Evolutionary conservation across 2,329 filamentous ascomycete species (phyloP).

Genomic region (Kalmusia sp.): DNA sequence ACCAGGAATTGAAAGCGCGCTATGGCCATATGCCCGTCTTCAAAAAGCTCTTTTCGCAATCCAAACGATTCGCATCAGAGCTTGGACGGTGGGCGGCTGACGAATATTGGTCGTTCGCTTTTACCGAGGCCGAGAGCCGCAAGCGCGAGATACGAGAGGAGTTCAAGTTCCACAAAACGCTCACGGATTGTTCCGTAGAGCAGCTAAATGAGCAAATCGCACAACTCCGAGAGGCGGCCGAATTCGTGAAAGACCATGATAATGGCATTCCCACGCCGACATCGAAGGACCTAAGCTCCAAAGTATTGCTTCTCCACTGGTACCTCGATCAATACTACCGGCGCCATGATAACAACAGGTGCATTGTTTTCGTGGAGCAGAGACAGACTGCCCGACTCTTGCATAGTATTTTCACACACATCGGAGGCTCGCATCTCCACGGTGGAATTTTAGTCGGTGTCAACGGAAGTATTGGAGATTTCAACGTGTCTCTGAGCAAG

Average conservation of each 20-base stretch:
- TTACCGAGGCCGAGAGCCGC: slow-evolving; percentile 67
- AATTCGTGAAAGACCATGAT: slow-evolving; percentile 61
- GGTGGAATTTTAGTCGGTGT: slow-evolving; percentile 71
- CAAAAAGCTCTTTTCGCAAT: slow-evolving; percentile 64
- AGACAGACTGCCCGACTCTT: slow-evolving; percentile 79
- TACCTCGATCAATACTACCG: slow-evolving; percentile 71
- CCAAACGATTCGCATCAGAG: slow-evolving; percentile 66
- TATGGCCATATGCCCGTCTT: slow-evolving; percentile 63
- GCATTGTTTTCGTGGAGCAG: slow-evolving; percentile 87
- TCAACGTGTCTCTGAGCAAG: slow-evolving; percentile 71
- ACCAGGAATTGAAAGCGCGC: slow-evolving; percentile 60
- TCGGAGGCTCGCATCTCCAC: slow-evolving; percentile 66
- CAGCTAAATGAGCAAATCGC: slow-evolving; percentile 61
- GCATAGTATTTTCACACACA: slow-evolving; percentile 67
- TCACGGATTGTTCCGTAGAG: slow-evolving; percentile 34
- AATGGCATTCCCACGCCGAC: slow-evolving; percentile 52
- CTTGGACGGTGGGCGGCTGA: slow-evolving; percentile 88
- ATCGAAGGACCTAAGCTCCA: slow-evolving; percentile 68
- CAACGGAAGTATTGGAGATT: slow-evolving; percentile 59
- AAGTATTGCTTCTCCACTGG: slow-evolving; percentile 69
- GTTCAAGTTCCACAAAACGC: slow-evolving; percentile 37
- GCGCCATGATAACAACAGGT: slow-evolving; percentile 65
- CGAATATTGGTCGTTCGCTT: slow-evolving; percentile 75
- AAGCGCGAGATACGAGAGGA: slow-evolving; percentile 67
- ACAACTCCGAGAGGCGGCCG: slow-evolving; percentile 65